A percentile compares a stretch with the other conserved stretches of the same genome.
phyloP scores from a whole-genome alignment of 352 stramenopile species.

The Phytophthora litchii region DNA sequence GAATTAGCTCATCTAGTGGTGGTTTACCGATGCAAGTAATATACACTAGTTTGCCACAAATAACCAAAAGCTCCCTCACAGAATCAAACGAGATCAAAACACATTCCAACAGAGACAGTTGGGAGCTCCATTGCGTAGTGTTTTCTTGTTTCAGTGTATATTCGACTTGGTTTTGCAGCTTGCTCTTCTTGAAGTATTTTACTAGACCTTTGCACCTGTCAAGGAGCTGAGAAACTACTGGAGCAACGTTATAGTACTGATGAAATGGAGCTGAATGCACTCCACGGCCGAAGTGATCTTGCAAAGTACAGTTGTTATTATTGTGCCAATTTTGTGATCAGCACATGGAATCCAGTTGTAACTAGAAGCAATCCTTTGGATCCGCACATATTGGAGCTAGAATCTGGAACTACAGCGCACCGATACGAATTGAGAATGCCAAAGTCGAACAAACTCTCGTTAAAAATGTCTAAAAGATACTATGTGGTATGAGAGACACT shows the following conservation, averaged over 20 bases:
- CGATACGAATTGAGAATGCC: neutral
- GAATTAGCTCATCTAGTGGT: neutral
- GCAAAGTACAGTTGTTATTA: constrained; percentile 2
- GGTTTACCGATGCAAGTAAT: constrained; percentile 1
- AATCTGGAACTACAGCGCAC: constrained; percentile 3
- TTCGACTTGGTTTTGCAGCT: constrained; percentile 4
- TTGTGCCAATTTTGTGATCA: constrained; percentile 11
- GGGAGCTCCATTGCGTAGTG: constrained; percentile 7
- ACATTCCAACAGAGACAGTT: constrained; percentile 1
- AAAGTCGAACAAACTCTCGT: neutral
- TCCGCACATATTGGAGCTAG: constrained; percentile 7
- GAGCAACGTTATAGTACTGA: neutral
- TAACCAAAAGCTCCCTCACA: neutral
- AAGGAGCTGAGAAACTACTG: constrained; percentile 1
- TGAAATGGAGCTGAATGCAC: neutral
- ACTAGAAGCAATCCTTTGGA: neutral
- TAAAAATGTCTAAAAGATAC: constrained; percentile 3
- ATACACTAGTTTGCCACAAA: neutral
- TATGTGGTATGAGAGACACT: constrained; percentile 1
- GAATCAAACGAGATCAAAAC: constrained; percentile 9
- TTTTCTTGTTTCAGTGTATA: constrained; percentile 17
- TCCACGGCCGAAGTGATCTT: constrained; percentile 2
- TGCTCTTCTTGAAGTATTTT: constrained; percentile 1
- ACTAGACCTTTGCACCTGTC: constrained; percentile 11
- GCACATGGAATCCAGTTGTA: constrained; percentile 12